phyloP scores from a whole-genome alignment of 805 yeast genomes.

The Candida morakotiae region DNA sequence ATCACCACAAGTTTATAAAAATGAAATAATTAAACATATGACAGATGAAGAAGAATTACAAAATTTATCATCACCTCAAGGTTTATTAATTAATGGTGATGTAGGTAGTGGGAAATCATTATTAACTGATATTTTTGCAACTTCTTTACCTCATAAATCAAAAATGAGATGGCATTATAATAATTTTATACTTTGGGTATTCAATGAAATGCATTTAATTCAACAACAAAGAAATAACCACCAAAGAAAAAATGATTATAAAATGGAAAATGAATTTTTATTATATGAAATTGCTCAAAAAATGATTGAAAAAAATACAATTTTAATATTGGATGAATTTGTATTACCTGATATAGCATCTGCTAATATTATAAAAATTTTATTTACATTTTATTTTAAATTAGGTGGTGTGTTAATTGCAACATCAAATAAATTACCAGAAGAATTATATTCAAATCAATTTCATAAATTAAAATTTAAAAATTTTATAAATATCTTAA shows the following conservation, averaged over 20 bases:
- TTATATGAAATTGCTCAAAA: constrained; percentile 64
- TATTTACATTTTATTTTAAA: constrained; percentile 67
- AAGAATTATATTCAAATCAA: constrained; percentile 63
- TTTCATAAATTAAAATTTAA: constrained; percentile 57
- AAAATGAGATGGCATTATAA: constrained; percentile 71
- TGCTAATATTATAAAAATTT: constrained; percentile 61
- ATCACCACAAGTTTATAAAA: constrained; percentile 26
- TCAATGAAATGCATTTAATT: constrained; percentile 54
- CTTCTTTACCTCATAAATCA: constrained; percentile 55
- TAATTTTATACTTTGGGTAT: constrained; percentile 67
- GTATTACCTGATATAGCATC: constrained; percentile 75
- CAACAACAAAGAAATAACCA: constrained; percentile 39
- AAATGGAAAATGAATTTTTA: constrained; percentile 58
- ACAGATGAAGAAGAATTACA: constrained; percentile 59
- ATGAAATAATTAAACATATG: constrained; percentile 45
- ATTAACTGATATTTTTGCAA: constrained; percentile 70
- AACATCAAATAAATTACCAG: constrained; percentile 69
- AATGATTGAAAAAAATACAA: constrained; percentile 53
- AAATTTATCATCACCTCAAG: constrained; percentile 58
- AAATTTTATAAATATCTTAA: constrained; percentile 52
- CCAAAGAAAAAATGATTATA: constrained; percentile 15
- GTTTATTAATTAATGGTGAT: constrained; percentile 58
- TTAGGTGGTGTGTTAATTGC: constrained; percentile 74
- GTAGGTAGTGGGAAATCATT: constrained; percentile 76
- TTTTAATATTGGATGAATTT: constrained; percentile 67